These are phyloP conservation scores for Leucoagaricus sp. DNA, from an alignment of 1,284 basidiomycete genomes.

Conservation along the genomic window DNA sequence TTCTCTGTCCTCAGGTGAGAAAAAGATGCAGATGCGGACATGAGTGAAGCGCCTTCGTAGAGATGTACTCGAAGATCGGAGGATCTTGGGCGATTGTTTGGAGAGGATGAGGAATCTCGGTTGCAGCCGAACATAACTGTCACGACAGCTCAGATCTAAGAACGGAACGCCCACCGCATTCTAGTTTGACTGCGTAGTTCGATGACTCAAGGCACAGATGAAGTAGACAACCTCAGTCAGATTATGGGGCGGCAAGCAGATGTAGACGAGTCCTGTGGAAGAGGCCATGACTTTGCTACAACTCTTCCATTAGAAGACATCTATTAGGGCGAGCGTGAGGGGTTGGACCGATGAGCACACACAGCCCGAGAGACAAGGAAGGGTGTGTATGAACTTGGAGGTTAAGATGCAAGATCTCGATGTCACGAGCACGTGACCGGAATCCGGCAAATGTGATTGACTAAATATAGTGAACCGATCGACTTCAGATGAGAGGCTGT, in stretches of 20 bases:
- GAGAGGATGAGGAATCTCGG: neutral
- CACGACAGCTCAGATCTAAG: neutral
- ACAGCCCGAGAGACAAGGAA: neutral
- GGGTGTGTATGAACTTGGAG: neutral
- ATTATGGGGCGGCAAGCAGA: neutral
- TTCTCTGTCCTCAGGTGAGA: neutral
- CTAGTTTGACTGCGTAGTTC: neutral
- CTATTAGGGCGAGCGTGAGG: neutral
- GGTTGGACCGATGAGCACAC: neutral
- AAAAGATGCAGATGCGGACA: neutral
- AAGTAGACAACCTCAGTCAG: neutral
- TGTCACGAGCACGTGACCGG: neutral
- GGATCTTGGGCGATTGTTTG: neutral
- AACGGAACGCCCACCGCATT: neutral
- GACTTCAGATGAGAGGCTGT: constrained; percentile 4
- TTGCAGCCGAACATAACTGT: neutral
- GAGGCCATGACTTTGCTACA: neutral
- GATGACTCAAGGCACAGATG: neutral
- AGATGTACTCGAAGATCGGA: neutral
- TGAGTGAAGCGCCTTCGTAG: neutral
- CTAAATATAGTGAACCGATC: neutral
- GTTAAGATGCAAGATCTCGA: neutral
- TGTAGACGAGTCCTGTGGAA: neutral
- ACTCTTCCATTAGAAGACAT: neutral
- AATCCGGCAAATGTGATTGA: neutral